Conservation (phyloP, 495 filamentous ascomycete genomes). For the Aspergillus nidulans region DNA sequence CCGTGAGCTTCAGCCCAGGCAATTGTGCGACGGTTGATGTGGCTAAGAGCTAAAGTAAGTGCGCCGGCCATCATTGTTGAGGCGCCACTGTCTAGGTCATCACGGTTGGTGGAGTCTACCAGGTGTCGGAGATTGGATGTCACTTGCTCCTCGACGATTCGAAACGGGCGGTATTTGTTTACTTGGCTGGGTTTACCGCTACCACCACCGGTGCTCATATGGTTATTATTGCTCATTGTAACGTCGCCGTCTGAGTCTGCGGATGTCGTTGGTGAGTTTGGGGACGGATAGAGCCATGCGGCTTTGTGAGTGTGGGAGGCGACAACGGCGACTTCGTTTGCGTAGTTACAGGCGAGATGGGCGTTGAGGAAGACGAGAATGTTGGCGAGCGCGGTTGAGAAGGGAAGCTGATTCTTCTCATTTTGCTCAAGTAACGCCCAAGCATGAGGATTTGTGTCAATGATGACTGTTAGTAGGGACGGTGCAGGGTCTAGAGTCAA, state of each 20-base stretch:
- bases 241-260: constrained; percentile 35
- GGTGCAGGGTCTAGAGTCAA: constrained; percentile 59
- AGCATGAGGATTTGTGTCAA: constrained; percentile 95
- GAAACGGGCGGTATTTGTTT: constrained; percentile 94
- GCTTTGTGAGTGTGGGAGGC: constrained; percentile 82
- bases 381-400: constrained; percentile 81
- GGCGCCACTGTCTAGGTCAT: constrained; percentile 55
- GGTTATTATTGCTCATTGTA: constrained; percentile 23
- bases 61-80: constrained; percentile 87
- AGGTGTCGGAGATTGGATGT: constrained; percentile 64
- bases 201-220: not conserved
- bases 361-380: constrained; percentile 95
- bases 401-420: constrained; percentile 61
- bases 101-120: constrained; percentile 57
- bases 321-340: constrained; percentile 88
- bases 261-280: constrained; percentile 11
- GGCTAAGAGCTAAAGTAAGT: constrained; percentile 79
- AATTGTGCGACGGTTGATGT: constrained; percentile 67
- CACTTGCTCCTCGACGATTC: constrained; percentile 74
- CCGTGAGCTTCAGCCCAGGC: constrained; percentile 45
- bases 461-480: constrained; percentile 82
- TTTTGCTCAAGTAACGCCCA: constrained; percentile 70
- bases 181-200: constrained; percentile 35
- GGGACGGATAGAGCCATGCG: constrained; percentile 78
- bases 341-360: constrained; percentile 86